Percentiles rank a stretch among this genome's conserved stretches.
phyloP scores from a whole-genome alignment of 2,329 filamentous ascomycete genomes.

The Aspergillus fructus region DNA sequence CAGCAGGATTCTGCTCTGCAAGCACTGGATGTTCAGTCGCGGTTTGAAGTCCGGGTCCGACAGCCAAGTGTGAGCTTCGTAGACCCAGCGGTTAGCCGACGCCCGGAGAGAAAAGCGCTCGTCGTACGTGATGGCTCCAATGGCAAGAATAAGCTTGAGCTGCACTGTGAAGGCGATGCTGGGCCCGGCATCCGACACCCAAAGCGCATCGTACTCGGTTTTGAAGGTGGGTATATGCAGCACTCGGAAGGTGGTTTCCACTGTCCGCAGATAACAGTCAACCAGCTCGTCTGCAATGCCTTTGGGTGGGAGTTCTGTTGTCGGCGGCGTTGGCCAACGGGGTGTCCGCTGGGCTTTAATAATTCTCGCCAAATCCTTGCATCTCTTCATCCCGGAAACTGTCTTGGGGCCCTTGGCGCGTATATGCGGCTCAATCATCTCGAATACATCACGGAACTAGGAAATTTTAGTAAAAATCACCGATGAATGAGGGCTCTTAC shows the following conservation, averaged over 20 bases:
- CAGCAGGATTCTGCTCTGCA: constrained; percentile 48
- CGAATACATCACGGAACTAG: constrained; percentile 37
- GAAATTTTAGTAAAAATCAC: not conserved
- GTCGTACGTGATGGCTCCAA: constrained; percentile 55
- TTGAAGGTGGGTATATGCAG: constrained; percentile 58
- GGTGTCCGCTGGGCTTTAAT: constrained; percentile 55
- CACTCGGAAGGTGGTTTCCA: constrained; percentile 57
- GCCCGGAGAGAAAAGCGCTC: constrained; percentile 50
- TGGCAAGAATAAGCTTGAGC: constrained; percentile 58
- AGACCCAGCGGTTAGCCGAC: constrained; percentile 55
- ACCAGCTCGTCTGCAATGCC: constrained; percentile 51
- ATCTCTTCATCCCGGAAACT: constrained; percentile 44
- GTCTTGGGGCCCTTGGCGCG: constrained; percentile 40
- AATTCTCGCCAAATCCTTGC: constrained; percentile 53
- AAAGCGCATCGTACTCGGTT: constrained; percentile 55
- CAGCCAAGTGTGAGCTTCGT: constrained; percentile 58
- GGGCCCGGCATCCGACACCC: constrained; percentile 33
- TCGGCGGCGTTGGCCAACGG: constrained; percentile 48
- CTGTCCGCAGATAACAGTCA: constrained; percentile 54
- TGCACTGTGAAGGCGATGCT: constrained; percentile 53
- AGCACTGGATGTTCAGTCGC: constrained; percentile 48
- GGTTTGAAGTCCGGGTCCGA: constrained; percentile 56
- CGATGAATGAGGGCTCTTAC: constrained; percentile 34
- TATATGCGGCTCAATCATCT: constrained; percentile 43
- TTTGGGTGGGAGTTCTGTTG: constrained; percentile 44